Percentiles rank a stretch among this genome's conserved stretches.
These are phyloP conservation scores for Cryptosporidium parvum DNA, from an alignment of 169 alveolate genomes.

Conservation along the genomic window DNA sequence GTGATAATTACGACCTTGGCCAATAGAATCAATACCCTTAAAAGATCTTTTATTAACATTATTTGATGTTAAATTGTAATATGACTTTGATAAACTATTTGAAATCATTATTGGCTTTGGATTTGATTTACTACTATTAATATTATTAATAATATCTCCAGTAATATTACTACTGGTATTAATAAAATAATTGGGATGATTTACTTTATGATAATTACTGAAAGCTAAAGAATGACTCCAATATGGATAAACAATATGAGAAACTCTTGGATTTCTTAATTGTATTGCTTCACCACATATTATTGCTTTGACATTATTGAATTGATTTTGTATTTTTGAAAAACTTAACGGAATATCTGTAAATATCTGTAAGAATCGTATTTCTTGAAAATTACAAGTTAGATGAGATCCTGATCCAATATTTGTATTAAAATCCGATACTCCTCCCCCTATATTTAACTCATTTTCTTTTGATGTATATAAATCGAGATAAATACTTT, in stretches of 20 bases:
- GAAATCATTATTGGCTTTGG: slow-evolving; percentile 19
- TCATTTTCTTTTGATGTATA: neutral
- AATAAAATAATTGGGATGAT: slow-evolving; percentile 3
- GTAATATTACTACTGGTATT: neutral
- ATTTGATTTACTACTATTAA: neutral
- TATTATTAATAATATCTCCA: neutral
- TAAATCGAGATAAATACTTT: slow-evolving; percentile 27
- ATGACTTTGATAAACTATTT: neutral
- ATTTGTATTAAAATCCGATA: neutral
- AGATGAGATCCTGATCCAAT: neutral
- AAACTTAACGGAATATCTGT: slow-evolving; percentile 43
- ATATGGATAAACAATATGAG: slow-evolving; percentile 42
- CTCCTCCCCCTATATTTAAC: neutral
- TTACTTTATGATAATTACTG: slow-evolving; percentile 18
- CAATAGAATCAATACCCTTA: neutral
- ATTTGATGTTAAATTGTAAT: neutral
- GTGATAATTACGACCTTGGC: neutral
- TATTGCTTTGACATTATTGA: slow-evolving; percentile 39
- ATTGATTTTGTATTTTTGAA: slow-evolving; percentile 35
- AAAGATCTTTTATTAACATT: neutral
- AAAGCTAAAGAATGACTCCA: slow-evolving; percentile 53
- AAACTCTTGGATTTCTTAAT: neutral
- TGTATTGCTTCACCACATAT: slow-evolving; percentile 56
- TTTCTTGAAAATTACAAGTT: neutral
- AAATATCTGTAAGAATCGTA: slow-evolving; percentile 38